Percentiles rank a stretch among this genome's conserved stretches.
Evolutionary conservation across 2,329 filamentous ascomycete genomes (phyloP).

Genomic region (Trichoderma endophyticum): DNA sequence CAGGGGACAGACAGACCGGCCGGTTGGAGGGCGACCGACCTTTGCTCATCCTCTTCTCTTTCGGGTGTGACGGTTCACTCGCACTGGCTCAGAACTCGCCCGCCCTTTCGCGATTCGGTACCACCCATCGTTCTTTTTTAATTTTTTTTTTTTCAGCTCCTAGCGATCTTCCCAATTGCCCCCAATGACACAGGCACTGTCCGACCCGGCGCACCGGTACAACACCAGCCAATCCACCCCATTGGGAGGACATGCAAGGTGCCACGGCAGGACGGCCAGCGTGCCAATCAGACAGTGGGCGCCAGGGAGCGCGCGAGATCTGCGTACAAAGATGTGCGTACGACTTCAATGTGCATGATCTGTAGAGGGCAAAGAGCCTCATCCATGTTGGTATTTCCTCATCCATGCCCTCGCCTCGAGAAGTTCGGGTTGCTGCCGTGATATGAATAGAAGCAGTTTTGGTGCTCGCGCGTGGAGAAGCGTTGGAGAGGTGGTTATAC

Average conservation of each 20-base stretch:
- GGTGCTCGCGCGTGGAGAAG: not conserved
- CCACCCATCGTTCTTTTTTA: not conserved
- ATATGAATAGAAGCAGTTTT: conserved; percentile 10
- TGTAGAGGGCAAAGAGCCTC: conserved; percentile 9
- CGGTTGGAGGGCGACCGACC: not conserved
- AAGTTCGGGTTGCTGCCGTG: not conserved
- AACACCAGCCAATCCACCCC: conserved; percentile 8
- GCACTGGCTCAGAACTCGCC: not conserved
- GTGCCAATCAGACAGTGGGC: conserved; percentile 13
- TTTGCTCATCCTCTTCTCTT: not conserved
- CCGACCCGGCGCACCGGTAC: conserved; percentile 12
- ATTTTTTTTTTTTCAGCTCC: conserved; percentile 4
- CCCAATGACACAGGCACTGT: conserved; percentile 5
- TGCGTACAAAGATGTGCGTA: conserved; percentile 17
- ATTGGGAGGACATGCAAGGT: conserved; percentile 13
- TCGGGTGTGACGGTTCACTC: not conserved
- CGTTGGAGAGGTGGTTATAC: not conserved
- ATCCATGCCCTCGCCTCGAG: conserved; percentile 15
- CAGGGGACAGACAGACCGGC: not conserved
- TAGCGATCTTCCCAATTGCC: not conserved
- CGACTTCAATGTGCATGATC: conserved; percentile 20
- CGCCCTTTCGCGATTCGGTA: not conserved
- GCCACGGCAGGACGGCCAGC: conserved; percentile 14
- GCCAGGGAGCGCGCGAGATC: conserved; percentile 19
- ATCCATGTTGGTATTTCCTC: conserved; percentile 15